Conservation (phyloP, 768 basidiomycete genomes). For the Leucocoprinus leucothites region DNA sequence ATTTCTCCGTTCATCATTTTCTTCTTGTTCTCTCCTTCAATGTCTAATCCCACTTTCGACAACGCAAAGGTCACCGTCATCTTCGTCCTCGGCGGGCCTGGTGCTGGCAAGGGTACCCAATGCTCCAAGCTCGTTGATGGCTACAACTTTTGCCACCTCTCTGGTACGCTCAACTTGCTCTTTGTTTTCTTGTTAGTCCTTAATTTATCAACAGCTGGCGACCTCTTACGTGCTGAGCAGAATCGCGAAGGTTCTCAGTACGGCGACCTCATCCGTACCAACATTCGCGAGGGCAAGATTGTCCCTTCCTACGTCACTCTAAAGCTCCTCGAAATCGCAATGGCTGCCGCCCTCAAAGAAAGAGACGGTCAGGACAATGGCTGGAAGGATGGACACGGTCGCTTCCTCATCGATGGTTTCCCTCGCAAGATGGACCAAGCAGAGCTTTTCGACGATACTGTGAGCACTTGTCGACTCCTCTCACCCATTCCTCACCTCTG, state of each 20-base stretch:
- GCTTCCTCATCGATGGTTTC: slow-evolving; percentile 96
- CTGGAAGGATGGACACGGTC: slow-evolving; percentile 71
- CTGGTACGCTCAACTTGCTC: slow-evolving; percentile 49
- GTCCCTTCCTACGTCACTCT: slow-evolving; percentile 98
- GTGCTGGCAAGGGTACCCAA: slow-evolving; percentile 98
- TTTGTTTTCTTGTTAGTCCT: slow-evolving; percentile 5
- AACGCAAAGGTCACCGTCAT: slow-evolving; percentile 76
- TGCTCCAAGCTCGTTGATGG: slow-evolving; percentile 80
- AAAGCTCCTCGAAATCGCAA: slow-evolving; percentile 92
- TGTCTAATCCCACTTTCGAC: slow-evolving; percentile 56
- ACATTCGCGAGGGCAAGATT: slow-evolving; percentile 89
- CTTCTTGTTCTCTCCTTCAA: slow-evolving; percentile 27
- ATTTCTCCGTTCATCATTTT: slow-evolving; percentile 32
- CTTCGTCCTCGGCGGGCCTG: slow-evolving; percentile 96
- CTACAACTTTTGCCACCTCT: slow-evolving; percentile 89
- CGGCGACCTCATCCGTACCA: slow-evolving; percentile 80
- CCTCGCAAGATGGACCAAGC: slow-evolving; percentile 99
- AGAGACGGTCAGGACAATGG: slow-evolving; percentile 37
- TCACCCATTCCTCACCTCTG: slow-evolving; percentile 5
- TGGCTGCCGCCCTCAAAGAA: slow-evolving; percentile 58
- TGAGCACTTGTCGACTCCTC: slow-evolving; percentile 29
- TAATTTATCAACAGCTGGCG: slow-evolving; percentile 65
- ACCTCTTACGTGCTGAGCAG: slow-evolving; percentile 94
- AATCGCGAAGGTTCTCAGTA: slow-evolving; percentile 78
- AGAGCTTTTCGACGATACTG: slow-evolving; percentile 81